Evolutionary conservation across 495 filamentous ascomycete genomes (phyloP).

Genomic region (Aspergillus panamensis): DNA sequence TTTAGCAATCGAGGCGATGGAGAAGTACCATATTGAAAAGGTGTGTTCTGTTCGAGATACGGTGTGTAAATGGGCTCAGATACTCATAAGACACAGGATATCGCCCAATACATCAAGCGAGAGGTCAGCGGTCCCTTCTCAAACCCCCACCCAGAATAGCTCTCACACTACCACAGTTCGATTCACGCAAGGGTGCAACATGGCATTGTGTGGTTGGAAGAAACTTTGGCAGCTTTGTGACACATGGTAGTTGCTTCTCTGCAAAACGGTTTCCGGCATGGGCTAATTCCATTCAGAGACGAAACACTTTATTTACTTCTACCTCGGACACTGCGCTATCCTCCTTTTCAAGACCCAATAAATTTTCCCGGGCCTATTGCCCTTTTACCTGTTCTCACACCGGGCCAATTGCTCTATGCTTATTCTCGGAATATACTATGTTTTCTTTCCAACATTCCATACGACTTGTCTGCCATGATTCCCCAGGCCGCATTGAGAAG

Average conservation of each 20-base stretch:
- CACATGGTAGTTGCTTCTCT: constrained; percentile 66
- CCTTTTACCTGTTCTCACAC: background rate
- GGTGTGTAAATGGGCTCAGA: background rate
- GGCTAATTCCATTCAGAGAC: constrained; percentile 62
- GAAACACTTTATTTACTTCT: constrained; percentile 99
- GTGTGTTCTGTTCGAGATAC: constrained; percentile 38
- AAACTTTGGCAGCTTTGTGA: constrained; percentile 99
- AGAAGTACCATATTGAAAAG: constrained; percentile 91
- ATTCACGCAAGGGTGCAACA: constrained; percentile 85
- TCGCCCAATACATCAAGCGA: constrained; percentile 96
- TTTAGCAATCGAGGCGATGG: constrained; percentile 88
- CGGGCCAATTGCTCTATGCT: constrained; percentile 1
- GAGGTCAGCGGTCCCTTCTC: constrained; percentile 56
- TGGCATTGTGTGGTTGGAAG: constrained; percentile 99
- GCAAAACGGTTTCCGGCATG: background rate
- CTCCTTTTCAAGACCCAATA: constrained; percentile 99
- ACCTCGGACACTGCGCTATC: constrained; percentile 96
- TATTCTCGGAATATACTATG: constrained; percentile 12
- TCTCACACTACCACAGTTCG: constrained; percentile 59
- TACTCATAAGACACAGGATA: constrained; percentile 60
- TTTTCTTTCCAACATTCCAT: background rate
- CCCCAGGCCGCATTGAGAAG: constrained; percentile 9
- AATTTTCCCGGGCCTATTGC: constrained; percentile 12
- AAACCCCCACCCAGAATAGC: constrained; percentile 9
- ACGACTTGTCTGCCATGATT: constrained; percentile 10